Evolutionary conservation across 2,329 filamentous ascomycete genomes (phyloP).

Genomic region (Venturiaceae sp.): DNA sequence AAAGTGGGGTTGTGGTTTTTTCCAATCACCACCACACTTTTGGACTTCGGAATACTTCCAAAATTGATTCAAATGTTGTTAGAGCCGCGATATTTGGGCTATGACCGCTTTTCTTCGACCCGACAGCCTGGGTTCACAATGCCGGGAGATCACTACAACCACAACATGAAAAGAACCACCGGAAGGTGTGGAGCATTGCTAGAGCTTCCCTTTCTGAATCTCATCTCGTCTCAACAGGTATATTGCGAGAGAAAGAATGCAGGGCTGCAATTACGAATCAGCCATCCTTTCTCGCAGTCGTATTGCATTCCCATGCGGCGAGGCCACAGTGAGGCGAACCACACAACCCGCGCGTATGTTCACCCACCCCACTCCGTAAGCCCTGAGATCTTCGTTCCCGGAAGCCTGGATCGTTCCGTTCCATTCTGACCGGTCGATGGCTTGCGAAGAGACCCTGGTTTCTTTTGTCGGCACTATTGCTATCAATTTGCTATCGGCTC

Average conservation of each 20-base stretch:
- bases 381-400: neutral
- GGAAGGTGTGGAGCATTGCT: too few species aligned
- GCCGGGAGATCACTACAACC: too few species aligned
- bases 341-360: neutral
- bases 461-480: neutral
- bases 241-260: neutral
- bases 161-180: too few species aligned
- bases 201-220: too few species aligned
- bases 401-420: neutral
- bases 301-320: neutral
- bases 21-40: neutral
- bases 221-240: too few species aligned
- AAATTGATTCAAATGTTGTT: neutral
- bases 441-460: neutral
- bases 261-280: neutral
- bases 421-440: neutral
- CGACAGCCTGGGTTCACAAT: neutral
- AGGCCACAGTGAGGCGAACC: neutral
- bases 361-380: neutral
- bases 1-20: neutral
- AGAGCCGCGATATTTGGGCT: neutral
- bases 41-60: neutral
- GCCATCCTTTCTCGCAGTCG: neutral
- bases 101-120: neutral
- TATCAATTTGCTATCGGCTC: neutral